A percentile compares a stretch with the other conserved stretches of the same genome.
Conservation (phyloP, 2,329 filamentous ascomycete genomes). For the Didymella glomerata region DNA sequence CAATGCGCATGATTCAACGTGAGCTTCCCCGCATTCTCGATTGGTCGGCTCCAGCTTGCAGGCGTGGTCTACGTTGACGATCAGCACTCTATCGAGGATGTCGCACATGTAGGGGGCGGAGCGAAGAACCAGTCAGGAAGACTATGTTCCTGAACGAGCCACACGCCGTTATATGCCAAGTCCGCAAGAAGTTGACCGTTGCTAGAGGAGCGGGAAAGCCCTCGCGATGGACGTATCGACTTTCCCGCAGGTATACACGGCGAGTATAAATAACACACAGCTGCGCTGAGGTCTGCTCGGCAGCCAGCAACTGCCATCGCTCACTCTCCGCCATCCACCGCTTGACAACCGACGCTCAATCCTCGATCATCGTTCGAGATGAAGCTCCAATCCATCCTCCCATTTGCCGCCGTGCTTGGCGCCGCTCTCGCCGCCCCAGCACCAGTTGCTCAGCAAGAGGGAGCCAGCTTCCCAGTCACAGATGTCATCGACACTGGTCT, state of each 20-base stretch:
- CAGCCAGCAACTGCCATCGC: conserved; percentile 6
- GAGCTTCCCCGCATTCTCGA: conserved; percentile 21
- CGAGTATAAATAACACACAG: conserved; percentile 9
- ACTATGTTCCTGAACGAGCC: conserved; percentile 17
- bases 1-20: conserved; percentile 18
- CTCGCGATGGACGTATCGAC: conserved; percentile 4
- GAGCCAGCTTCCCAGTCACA: conserved; percentile 39
- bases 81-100: conserved; percentile 11
- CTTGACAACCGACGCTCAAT: neutral
- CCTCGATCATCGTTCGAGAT: conserved; percentile 20
- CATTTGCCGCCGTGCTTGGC: conserved; percentile 28
- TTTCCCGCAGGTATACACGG: neutral
- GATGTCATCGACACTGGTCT: conserved; percentile 36
- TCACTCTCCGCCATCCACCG: neutral
- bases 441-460: conserved; percentile 18
- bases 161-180: conserved; percentile 21
- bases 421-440: conserved; percentile 29
- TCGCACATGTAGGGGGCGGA: conserved; percentile 9
- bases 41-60: conserved; percentile 4
- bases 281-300: neutral
- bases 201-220: neutral
- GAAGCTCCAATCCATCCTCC: conserved; percentile 33
- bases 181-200: neutral
- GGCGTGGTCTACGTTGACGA: conserved; percentile 7
- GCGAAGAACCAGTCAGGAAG: conserved; percentile 12